Evolutionary conservation across 495 filamentous ascomycete species (phyloP), one percentile per base, ranked within the genome.

Genomic region (Parmelia sp.): DNA sequence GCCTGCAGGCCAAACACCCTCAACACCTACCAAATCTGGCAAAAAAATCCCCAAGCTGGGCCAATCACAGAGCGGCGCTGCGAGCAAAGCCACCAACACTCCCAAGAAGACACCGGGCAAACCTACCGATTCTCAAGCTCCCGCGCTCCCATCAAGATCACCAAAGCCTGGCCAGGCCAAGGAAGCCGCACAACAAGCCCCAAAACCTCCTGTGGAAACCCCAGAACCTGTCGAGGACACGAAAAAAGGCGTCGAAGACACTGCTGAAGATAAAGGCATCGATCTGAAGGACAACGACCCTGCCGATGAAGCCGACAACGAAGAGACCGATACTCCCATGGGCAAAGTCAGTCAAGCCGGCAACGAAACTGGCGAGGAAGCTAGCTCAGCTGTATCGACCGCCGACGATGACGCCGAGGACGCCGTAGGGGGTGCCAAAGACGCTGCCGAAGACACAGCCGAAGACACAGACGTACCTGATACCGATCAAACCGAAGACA

Each of bases 21-120:
- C 72, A 63, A 83, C 81, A 21, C 81, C 82, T n/a, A 74, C 80
- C 53, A 84, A 83, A 67, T 62, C 75, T 10, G 76, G 76, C 63
- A 76, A 80, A 42, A 81, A 75, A 45, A 68, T 77, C 56, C 72
- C 79, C 27, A 78, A 77, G 65, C 68, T 78, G 14, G 75, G 74
- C 62, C 76, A 78, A 63, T 65, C 65, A 23, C 35, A 57, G 73
- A 65, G 58, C 65, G 49, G 29, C 62, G 21, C 60, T 61, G 36
- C 65, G 60, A 67, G 65, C 31, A 65, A 65, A 60, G 62, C 66
- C 25, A 58, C 71, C 68, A 59, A 68, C 65, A 75, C 72, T 15
- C 71, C 71, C n/a, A 68, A 72, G 65, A 59, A 65, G 45, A 61
- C 69, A 33, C 68, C 59, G 44, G 65, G 62, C 2, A 62, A 68